A percentile compares a stretch with the other conserved stretches of the same genome.
Conservation (phyloP, 805 yeast species). For the Kazachstania kunashirensis region DNA sequence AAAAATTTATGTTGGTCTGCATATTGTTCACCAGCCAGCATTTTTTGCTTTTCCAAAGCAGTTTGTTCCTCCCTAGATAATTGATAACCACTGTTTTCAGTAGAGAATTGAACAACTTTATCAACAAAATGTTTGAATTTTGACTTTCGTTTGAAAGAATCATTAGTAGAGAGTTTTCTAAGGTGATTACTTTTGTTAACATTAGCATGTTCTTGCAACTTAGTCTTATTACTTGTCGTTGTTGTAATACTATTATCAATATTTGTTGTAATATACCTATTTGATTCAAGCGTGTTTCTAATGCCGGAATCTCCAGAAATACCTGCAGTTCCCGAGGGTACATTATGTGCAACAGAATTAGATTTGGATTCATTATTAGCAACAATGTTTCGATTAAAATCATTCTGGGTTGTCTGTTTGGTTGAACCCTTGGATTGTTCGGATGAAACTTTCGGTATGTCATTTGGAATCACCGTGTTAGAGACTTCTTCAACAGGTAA, state of each 20-base stretch:
- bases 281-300: not conserved
- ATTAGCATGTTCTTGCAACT: not conserved
- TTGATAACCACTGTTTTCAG: conserved; percentile 29
- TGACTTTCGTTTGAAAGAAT: conserved; percentile 4
- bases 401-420: too few relatives aligned
- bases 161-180: not conserved
- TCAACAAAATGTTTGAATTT: conserved; percentile 23
- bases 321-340: not conserved
- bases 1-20: conserved; percentile 5
- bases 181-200: not conserved
- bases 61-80: conserved; percentile 14
- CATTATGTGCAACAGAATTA: too few relatives aligned
- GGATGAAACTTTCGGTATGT: too few relatives aligned
- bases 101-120: conserved; percentile 26
- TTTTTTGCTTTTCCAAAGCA: conserved; percentile 4
- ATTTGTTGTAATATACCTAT: not conserved
- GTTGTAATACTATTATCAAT: conserved; percentile 1
- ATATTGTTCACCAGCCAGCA: not conserved
- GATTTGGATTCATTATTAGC: too few relatives aligned
- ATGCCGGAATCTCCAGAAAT: not conserved
- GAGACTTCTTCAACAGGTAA: too few relatives aligned
- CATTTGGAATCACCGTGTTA: too few relatives aligned
- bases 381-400: too few relatives aligned
- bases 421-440: too few relatives aligned
- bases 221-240: not conserved